These are phyloP conservation scores for Austroboletus eburneus DNA, from an alignment of 768 basidiomycete species.

Conservation along the genomic window DNA sequence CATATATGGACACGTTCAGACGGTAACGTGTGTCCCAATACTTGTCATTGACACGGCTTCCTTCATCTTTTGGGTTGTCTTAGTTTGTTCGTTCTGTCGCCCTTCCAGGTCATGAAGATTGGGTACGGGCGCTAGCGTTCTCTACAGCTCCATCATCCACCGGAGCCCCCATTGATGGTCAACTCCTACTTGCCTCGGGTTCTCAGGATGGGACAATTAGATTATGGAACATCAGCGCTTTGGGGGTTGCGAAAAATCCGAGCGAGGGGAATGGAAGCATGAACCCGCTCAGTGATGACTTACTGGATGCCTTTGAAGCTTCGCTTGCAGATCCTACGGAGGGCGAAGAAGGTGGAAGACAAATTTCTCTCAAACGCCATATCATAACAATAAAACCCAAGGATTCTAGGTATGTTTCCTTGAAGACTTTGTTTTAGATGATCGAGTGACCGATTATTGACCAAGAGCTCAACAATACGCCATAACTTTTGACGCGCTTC, in stretches of 20 bases:
- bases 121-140: slow-evolving; percentile 84
- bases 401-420: slow-evolving; percentile 14
- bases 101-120: slow-evolving; percentile 90
- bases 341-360: slow-evolving; percentile 72
- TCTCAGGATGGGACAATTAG: slow-evolving; percentile 95
- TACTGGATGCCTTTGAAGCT: slow-evolving; percentile 85
- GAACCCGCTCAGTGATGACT: slow-evolving; percentile 54
- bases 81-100: slow-evolving; percentile 60
- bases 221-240: slow-evolving; percentile 77
- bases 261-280: slow-evolving; percentile 17
- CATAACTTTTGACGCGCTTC: slow-evolving; percentile 88
- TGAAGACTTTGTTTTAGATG: slow-evolving; percentile 25
- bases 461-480: slow-evolving; percentile 55
- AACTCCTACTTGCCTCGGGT: slow-evolving; percentile 81
- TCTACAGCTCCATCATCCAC: slow-evolving; percentile 29
- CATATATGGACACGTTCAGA: slow-evolving; percentile 74
- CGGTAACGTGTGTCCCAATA: slow-evolving; percentile 38
- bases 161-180: slow-evolving; percentile 19
- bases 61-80: not conserved
- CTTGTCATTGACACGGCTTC: not conserved
- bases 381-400: slow-evolving; percentile 60
- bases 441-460: slow-evolving; percentile 1
- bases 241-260: slow-evolving; percentile 25
- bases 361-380: slow-evolving; percentile 87
- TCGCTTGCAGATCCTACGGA: slow-evolving; percentile 69